These are phyloP conservation scores for Trichoderma orchidacearum DNA, from an alignment of 495 filamentous ascomycete genomes.

Conservation along the genomic window DNA sequence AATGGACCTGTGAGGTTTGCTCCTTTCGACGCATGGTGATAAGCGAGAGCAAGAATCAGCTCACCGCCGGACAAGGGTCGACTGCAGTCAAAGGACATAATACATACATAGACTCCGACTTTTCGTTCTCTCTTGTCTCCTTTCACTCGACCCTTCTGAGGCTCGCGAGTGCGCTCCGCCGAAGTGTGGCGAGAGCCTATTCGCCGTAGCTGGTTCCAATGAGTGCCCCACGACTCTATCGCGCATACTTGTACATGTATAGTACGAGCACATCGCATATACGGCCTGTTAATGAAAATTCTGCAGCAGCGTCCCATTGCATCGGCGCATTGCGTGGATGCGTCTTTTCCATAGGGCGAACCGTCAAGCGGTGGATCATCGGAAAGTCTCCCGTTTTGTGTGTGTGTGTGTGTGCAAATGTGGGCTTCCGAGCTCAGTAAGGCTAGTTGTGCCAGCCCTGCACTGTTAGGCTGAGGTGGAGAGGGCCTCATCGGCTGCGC, in stretches of 20 bases:
- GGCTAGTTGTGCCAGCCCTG: background rate
- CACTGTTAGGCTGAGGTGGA: background rate
- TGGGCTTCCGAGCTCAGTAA: background rate
- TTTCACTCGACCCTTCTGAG: background rate
- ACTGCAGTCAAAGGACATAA: background rate
- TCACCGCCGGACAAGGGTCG: background rate
- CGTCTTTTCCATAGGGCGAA: background rate
- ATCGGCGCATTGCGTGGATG: background rate
- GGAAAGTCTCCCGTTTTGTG: background rate
- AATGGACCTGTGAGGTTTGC: too few species aligned
- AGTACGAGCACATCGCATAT: background rate
- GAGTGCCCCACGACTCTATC: background rate
- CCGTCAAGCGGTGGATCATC: background rate
- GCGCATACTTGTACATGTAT: background rate
- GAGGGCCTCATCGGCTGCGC: background rate
- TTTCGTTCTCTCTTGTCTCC: background rate
- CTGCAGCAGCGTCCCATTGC: conserved; percentile 1
- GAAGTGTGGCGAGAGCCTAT: background rate
- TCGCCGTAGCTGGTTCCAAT: background rate
- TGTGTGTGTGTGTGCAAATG: too few species aligned
- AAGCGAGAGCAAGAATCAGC: background rate
- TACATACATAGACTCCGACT: too few species aligned
- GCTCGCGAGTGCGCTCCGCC: background rate
- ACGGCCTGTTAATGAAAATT: background rate
- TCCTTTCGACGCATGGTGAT: background rate